A percentile compares a stretch with the other conserved stretches of the same genome.
Conservation (phyloP, 768 basidiomycete species). For the Sarcodon sp. region DNA sequence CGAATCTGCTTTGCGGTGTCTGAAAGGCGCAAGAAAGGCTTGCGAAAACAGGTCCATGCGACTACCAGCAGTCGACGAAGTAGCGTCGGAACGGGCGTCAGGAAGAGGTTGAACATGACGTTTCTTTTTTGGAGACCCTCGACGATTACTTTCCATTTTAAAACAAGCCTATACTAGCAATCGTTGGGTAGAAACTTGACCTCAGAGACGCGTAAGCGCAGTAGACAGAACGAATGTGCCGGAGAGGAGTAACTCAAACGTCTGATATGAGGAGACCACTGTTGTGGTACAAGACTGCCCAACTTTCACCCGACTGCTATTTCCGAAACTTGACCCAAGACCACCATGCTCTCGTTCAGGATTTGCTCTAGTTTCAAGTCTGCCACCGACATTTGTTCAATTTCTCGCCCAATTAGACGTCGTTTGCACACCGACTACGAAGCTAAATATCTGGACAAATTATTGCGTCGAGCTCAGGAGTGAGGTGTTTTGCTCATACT, state of each 20-base stretch:
- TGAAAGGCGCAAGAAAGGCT: slow-evolving; percentile 59
- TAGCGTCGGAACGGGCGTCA: background rate
- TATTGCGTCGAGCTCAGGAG: slow-evolving; percentile 52
- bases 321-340: background rate
- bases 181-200: too few relatives aligned
- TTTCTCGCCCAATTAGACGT: background rate
- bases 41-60: slow-evolving; percentile 56
- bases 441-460: slow-evolving; percentile 56
- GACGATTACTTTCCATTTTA: background rate
- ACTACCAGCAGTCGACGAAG: slow-evolving; percentile 7
- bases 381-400: background rate
- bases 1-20: slow-evolving; percentile 49
- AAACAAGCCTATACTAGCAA: background rate
- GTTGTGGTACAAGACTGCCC: too few relatives aligned
- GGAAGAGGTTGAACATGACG: background rate
- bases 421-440: slow-evolving; percentile 17
- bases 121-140: background rate
- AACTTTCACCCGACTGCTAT: too few relatives aligned
- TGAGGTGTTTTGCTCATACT: slow-evolving; percentile 21
- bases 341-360: background rate
- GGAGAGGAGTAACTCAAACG: too few relatives aligned
- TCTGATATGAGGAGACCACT: too few relatives aligned
- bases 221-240: too few relatives aligned
- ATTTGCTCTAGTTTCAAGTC: background rate
- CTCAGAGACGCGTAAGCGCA: too few relatives aligned